Conservation (phyloP, 2,329 filamentous ascomycete genomes). For the Colletotrichum orchidophilum region DNA sequence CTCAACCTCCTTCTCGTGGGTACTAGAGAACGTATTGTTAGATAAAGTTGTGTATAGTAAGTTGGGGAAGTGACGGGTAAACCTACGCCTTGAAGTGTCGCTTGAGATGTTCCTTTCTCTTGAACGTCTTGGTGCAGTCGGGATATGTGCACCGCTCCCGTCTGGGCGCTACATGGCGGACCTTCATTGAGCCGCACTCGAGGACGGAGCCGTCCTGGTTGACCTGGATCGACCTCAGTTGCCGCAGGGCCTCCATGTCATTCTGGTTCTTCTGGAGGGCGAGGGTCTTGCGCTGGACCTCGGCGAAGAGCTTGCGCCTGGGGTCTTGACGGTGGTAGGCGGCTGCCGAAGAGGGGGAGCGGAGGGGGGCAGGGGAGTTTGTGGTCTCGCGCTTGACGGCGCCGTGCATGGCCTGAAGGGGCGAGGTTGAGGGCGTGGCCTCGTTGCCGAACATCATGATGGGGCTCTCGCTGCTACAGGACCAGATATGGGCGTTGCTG, state of each 20-base stretch:
- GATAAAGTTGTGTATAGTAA: constrained; percentile 28
- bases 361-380: constrained; percentile 42
- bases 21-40: constrained; percentile 10
- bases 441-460: constrained; percentile 47
- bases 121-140: constrained; percentile 59
- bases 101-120: constrained; percentile 65
- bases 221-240: constrained; percentile 31
- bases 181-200: constrained; percentile 30
- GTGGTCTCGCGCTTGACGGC: constrained; percentile 47
- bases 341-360: constrained; percentile 44
- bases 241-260: constrained; percentile 35
- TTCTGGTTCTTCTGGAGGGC: constrained; percentile 54
- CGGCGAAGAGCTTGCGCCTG: constrained; percentile 52
- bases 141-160: constrained; percentile 52
- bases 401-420: constrained; percentile 44
- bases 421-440: constrained; percentile 42
- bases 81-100: constrained; percentile 63
- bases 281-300: constrained; percentile 54
- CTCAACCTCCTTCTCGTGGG: constrained; percentile 34
- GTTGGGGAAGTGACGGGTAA: no score
- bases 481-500: constrained; percentile 49
- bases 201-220: constrained; percentile 31
- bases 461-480: constrained; percentile 51
- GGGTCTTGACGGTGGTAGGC: constrained; percentile 38
- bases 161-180: constrained; percentile 35